Percentiles rank a stretch among this genome's conserved stretches.
Evolutionary conservation across 768 basidiomycete species (phyloP).

Genomic region (Suillus brevipes): DNA sequence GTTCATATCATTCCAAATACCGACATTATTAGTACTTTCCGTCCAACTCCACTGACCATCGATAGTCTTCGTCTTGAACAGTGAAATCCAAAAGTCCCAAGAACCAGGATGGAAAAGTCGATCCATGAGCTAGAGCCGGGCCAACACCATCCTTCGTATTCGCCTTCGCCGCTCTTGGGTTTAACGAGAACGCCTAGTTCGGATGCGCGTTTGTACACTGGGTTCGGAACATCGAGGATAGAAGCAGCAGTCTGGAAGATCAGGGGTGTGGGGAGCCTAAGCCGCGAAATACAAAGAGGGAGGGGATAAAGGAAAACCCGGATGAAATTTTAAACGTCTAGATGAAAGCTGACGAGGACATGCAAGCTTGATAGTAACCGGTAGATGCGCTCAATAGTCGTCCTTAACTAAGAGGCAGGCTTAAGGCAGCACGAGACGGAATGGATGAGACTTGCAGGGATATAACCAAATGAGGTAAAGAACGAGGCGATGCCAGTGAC

Average conservation of each 20-base stretch:
- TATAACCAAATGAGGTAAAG: background rate
- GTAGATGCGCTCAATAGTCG: background rate
- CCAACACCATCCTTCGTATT: slow-evolving; percentile 99
- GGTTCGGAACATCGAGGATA: slow-evolving; percentile 42
- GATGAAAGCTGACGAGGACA: slow-evolving; percentile 3
- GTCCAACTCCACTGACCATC: slow-evolving; percentile 1
- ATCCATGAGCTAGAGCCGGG: slow-evolving; percentile 95
- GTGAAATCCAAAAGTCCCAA: slow-evolving; percentile 54
- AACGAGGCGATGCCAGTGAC: background rate
- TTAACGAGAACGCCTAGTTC: slow-evolving; percentile 85
- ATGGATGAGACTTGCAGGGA: background rate
- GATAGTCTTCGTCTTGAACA: background rate
- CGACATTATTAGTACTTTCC: slow-evolving; percentile 62
- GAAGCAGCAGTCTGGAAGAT: background rate
- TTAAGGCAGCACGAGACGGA: background rate
- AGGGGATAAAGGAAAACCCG: background rate
- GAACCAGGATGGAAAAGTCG: slow-evolving; percentile 92
- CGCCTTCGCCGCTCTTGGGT: slow-evolving; percentile 71
- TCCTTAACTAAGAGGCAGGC: background rate
- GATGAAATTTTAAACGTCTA: slow-evolving; percentile 2
- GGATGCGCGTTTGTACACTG: slow-evolving; percentile 81
- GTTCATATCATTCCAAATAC: slow-evolving; percentile 99
- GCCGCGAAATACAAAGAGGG: background rate
- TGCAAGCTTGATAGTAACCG: slow-evolving; percentile 1
- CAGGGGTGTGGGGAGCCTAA: background rate